phyloP scores from a whole-genome alignment of 306 rosid genomes.

The Quercus bicolor region DNA sequence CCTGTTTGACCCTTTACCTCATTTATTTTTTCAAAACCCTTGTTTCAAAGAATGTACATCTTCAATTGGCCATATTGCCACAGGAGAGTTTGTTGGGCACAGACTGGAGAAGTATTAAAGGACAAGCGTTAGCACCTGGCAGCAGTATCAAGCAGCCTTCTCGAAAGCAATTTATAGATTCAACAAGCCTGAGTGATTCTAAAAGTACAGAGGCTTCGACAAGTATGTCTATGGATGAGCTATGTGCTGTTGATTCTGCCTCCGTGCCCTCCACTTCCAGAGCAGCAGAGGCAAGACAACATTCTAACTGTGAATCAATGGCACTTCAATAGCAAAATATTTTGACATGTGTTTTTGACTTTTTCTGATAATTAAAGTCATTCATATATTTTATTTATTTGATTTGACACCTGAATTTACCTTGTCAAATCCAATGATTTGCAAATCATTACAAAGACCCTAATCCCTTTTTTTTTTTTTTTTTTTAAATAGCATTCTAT shows the following conservation, averaged over 20 bases:
- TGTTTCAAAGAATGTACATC: not conserved
- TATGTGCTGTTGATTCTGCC: slow-evolving; percentile 66
- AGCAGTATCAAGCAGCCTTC: slow-evolving; percentile 59
- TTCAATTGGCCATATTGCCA: not conserved
- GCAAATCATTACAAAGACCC: not conserved
- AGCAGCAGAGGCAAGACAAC: slow-evolving; percentile 67
- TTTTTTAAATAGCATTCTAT: too few species aligned
- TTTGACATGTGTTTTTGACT: not conserved
- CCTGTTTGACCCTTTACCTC: not conserved
- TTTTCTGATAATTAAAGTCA: not conserved
- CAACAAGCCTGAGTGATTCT: slow-evolving; percentile 63
- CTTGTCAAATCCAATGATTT: not conserved
- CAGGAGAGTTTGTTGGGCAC: slow-evolving; percentile 68
- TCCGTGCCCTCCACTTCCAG: slow-evolving; percentile 77
- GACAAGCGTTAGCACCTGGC: slow-evolving; percentile 68
- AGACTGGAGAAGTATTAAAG: slow-evolving; percentile 88
- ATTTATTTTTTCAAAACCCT: not conserved
- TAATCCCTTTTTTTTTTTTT: not conserved
- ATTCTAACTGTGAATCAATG: not conserved
- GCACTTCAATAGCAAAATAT: not conserved
- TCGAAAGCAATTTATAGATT: slow-evolving; percentile 70
- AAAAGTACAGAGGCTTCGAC: slow-evolving; percentile 86
- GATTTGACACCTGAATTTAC: not conserved
- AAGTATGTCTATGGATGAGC: slow-evolving; percentile 74
- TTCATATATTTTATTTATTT: not conserved